Conservation (phyloP, 139 green algal genomes). For the Eudorina sp. region DNA sequence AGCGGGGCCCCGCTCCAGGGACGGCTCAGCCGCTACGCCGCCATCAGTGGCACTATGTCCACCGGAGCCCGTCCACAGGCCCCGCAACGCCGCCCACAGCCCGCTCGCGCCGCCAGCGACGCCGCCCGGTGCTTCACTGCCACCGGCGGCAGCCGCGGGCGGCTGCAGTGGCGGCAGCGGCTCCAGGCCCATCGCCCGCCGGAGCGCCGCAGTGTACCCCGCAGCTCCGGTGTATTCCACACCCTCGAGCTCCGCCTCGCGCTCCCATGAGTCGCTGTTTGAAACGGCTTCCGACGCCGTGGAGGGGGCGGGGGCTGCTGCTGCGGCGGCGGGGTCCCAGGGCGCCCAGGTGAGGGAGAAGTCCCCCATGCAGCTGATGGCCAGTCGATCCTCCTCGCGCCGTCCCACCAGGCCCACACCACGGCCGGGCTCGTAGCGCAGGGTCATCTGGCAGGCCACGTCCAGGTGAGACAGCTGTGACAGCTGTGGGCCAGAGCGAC, state of each 20-base stretch:
- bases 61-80: not conserved
- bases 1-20: too few relatives aligned
- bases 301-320: not conserved
- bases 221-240: constrained; percentile 9
- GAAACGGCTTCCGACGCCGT: not conserved
- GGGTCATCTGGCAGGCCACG: not conserved
- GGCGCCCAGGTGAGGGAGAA: constrained; percentile 2
- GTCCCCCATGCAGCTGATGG: not conserved
- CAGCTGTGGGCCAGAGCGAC: not conserved
- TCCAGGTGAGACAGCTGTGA: constrained; percentile 1
- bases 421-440: not conserved
- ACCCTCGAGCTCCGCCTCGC: not conserved
- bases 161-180: not conserved
- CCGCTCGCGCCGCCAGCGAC: not conserved
- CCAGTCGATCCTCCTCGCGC: not conserved
- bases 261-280: not conserved
- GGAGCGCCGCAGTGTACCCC: constrained; percentile 19
- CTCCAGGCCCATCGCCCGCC: not conserved
- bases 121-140: not conserved
- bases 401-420: constrained; percentile 6
- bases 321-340: not conserved
- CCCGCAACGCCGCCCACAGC: not conserved
- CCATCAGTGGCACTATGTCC: not conserved
- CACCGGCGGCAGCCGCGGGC: not conserved
- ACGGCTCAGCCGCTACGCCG: too few relatives aligned